phyloP scores from a whole-genome alignment of 441 rosid genomes.

The Erodium texanum region DNA sequence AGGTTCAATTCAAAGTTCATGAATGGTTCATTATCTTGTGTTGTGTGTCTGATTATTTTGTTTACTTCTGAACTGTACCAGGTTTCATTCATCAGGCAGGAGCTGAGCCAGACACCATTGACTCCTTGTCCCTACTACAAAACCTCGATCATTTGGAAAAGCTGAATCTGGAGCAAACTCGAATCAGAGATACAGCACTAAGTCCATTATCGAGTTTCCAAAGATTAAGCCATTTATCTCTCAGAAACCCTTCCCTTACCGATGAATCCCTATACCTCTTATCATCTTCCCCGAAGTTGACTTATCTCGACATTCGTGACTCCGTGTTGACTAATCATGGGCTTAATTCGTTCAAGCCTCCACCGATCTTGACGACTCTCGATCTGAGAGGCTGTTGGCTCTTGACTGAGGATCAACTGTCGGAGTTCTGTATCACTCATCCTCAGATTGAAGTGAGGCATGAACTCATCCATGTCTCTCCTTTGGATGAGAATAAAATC shows the following conservation, averaged over 20 bases:
- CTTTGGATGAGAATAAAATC: conserved; percentile 23
- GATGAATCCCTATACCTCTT: conserved; percentile 49
- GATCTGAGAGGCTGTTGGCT: conserved; percentile 95
- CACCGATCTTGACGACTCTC: conserved; percentile 37
- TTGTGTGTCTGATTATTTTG: conserved; percentile 1
- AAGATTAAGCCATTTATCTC: conserved; percentile 46
- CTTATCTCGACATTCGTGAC: conserved; percentile 45
- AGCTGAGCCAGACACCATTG: conserved; percentile 26
- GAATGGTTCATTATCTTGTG: not conserved
- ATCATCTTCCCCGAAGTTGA: conserved; percentile 51
- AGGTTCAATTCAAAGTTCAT: not conserved
- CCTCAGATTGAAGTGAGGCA: conserved; percentile 55
- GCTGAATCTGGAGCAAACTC: conserved; percentile 62
- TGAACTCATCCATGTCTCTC: conserved; percentile 26
- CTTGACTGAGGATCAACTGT: conserved; percentile 42
- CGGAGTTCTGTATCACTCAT: conserved; percentile 38
- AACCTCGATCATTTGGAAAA: conserved; percentile 42
- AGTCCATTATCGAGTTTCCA: conserved; percentile 39
- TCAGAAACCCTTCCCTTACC: conserved; percentile 54
- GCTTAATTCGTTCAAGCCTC: conserved; percentile 52
- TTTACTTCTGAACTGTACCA: conserved; percentile 23
- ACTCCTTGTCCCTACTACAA: conserved; percentile 45
- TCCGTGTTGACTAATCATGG: conserved; percentile 64
- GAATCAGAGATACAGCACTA: conserved; percentile 46
- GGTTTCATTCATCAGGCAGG: conserved; percentile 43